Evolutionary conservation across 2,329 filamentous ascomycete species (phyloP).

Genomic region (Grosmannia huntii): DNA sequence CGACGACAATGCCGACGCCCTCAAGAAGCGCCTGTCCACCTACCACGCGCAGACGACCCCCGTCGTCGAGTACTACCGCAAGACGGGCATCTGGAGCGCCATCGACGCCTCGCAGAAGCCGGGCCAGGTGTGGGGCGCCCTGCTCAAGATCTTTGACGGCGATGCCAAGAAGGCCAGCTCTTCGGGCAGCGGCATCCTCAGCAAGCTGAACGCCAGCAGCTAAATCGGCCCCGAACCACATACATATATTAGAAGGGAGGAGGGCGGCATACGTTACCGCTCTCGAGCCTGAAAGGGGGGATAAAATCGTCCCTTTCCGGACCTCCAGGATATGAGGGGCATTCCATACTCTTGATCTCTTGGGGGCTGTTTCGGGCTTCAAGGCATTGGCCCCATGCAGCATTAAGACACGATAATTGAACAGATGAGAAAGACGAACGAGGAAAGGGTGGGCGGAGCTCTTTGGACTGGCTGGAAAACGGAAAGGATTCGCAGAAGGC

Average conservation of each 20-base stretch:
- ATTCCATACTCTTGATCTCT: background rate
- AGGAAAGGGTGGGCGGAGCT: background rate
- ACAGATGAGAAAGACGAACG: background rate
- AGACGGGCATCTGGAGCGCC: slow-evolving; percentile 91
- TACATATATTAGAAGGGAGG: background rate
- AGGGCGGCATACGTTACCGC: background rate
- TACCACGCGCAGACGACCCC: slow-evolving; percentile 92
- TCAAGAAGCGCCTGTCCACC: slow-evolving; percentile 86
- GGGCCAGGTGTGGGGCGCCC: slow-evolving; percentile 85
- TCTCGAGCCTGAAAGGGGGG: background rate
- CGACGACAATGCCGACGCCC: slow-evolving; percentile 90
- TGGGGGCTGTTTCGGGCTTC: background rate
- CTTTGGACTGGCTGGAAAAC: background rate
- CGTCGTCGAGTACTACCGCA: slow-evolving; percentile 93
- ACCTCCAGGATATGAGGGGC: background rate
- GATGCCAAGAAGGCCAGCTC: slow-evolving; percentile 35
- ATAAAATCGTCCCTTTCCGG: background rate
- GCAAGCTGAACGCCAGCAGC: slow-evolving; percentile 21
- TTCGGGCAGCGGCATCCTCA: slow-evolving; percentile 27
- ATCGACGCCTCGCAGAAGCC: slow-evolving; percentile 95
- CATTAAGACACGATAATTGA: background rate
- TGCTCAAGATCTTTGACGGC: slow-evolving; percentile 71
- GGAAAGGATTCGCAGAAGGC: background rate
- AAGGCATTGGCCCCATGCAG: background rate
- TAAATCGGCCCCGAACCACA: background rate